Evolutionary conservation across 2,329 filamentous ascomycete genomes (phyloP), one percentile per base, ranked within the genome.

Genomic region (Aspergillus fischeri): DNA sequence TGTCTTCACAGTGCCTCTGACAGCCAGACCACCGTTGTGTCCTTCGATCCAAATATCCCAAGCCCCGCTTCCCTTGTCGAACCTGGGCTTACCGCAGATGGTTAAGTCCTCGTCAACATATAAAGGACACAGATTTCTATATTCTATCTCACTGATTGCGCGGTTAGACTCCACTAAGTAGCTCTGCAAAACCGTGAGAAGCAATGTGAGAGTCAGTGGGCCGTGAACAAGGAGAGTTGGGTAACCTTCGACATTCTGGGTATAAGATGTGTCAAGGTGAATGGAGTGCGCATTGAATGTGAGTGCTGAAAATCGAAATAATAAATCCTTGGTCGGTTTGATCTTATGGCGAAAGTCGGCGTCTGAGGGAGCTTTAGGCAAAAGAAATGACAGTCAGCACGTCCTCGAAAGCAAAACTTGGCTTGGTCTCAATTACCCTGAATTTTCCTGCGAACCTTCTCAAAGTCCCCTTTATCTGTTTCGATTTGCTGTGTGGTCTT

Each of bases 251-350:
- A 86, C 78, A 11, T 83, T 77, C 42, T 82, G 81, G 52, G 86
- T 86, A 74, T 91, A 95, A 47, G 81, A 69, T 1, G 81, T 82
- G 72, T 97, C 90, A 24, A 96, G 81, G 75, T 99, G 94, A 65
- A 99, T 97, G 17, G 83, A 81, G 74, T 99, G 94, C 1, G 91
- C 91, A 73, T 99, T 99, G 79, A 91, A 92, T 2, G 90, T 93
- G 35, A 99, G 83, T 0, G 92, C 92, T 21, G 89, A 94, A 79
- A 93, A 97, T 57, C 92, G 86, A 77, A 96, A 96, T 54, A 99
- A 85, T 4, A 97, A 83, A 4, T 83, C 78, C 2, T 83, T 79
- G 2, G 87, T 86, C 0, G 92, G 91, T 0, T 76, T 82, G 25
- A 96, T 75, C 0, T 77, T 76, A 64, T 89, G 80, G 20, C 76